phyloP scores from a whole-genome alignment of 331 rosid species.

The Cucumis variabilis region DNA sequence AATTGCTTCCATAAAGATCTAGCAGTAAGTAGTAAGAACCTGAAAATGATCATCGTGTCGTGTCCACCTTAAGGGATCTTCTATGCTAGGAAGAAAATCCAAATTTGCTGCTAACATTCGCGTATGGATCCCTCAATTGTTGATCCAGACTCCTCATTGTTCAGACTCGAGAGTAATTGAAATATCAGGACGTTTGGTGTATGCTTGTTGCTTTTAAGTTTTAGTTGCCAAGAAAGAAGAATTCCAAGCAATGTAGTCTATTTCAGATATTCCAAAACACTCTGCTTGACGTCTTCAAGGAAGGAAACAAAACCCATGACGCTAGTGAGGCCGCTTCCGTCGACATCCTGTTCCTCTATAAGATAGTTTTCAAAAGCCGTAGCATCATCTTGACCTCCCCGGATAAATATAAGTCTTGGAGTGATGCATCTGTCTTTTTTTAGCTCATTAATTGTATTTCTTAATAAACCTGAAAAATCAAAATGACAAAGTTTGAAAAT shows the following conservation, averaged over 20 bases:
- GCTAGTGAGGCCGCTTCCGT: conserved; percentile 87
- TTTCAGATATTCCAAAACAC: conserved; percentile 78
- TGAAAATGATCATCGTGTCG: background rate
- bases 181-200: background rate
- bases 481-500: background rate
- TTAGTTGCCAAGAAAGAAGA: background rate
- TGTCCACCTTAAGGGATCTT: conserved; percentile 11
- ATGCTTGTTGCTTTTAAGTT: background rate
- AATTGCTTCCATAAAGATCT: background rate
- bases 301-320: conserved; percentile 93
- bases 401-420: conserved; percentile 85
- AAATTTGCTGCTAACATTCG: conserved; percentile 13
- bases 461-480: conserved; percentile 68
- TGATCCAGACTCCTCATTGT: background rate
- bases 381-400: conserved; percentile 93
- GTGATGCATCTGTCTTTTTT: conserved; percentile 95
- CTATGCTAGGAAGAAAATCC: background rate
- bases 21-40: background rate
- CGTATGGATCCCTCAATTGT: background rate
- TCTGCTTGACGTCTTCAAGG: conserved; percentile 78
- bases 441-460: conserved; percentile 73
- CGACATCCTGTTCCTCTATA: conserved; percentile 97
- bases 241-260: conserved; percentile 31
- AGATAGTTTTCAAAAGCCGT: conserved; percentile 85
- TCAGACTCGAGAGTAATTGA: conserved; percentile 6